These are phyloP conservation scores for Globisporangium paroecandrum DNA, from an alignment of 352 stramenopile genomes.

Conservation along the genomic window DNA sequence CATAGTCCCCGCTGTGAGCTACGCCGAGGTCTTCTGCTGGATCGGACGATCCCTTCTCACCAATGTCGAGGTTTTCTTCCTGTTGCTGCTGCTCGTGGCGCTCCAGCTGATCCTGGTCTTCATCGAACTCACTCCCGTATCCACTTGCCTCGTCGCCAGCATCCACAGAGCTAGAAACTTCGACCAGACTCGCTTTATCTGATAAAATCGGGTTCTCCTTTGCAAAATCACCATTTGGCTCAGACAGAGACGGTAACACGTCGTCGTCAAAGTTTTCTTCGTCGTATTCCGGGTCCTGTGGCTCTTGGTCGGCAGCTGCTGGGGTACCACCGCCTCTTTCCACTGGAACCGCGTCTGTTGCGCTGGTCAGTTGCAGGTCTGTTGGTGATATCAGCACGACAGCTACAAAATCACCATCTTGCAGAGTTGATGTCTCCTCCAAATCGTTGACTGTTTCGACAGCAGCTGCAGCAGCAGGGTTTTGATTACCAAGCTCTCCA, in stretches of 20 bases:
- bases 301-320: not conserved
- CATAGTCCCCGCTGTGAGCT: slow-evolving; percentile 25
- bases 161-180: not conserved
- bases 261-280: slow-evolving; percentile 19
- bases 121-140: slow-evolving; percentile 42
- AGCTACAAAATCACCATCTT: not conserved
- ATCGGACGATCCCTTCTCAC: not conserved
- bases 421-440: not conserved
- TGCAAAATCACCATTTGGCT: not conserved
- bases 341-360: no score
- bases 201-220: not conserved
- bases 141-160: slow-evolving; percentile 18
- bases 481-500: not conserved
- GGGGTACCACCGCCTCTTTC: no score
- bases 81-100: slow-evolving; percentile 1
- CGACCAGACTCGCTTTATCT: not conserved
- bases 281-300: slow-evolving; percentile 9
- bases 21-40: not conserved
- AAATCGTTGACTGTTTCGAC: not conserved
- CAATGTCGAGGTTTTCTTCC: not conserved
- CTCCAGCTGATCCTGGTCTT: slow-evolving; percentile 12
- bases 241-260: not conserved
- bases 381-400: not conserved
- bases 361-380: not conserved
- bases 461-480: not conserved